Base-by-base conservation (phyloP, 1,139 yeast species). In the Debaryomycetaceae sp. region DNA sequence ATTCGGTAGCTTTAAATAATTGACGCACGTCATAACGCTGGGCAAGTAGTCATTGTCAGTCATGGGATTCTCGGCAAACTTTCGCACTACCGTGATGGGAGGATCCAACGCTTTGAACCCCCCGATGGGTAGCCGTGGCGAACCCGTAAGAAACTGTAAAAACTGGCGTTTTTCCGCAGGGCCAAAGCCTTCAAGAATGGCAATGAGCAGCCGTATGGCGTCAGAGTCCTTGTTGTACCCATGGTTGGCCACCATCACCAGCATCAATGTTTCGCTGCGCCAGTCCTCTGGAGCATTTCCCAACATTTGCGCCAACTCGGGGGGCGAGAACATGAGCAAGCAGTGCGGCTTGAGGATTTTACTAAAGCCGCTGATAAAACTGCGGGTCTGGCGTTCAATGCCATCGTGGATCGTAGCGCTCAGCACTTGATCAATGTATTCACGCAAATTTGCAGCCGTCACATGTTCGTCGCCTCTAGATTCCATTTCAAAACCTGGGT, bases 11-110 rank as follows among this genome's bases (percentile, higher is more conserved):
- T 90, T 90, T 39, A 90, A 65, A 47, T 90, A 90, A 50, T 90
- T 90, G 4, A 94, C 97, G 60, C 98, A 90, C 0, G 98, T 90
- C 98, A 90, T 90, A 3, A 90, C 98, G 55, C 95, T 85, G 2
- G 98, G 98, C 34, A 90, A 61, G 44, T 80, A 86, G 38, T 78
- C 87, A 51, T 90, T 95, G n/a, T 85, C 72, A 13, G 59, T 53
- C 28, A 70, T 49, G 1, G 72, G 74, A 32, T 66, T 75, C 35
- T 87, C 95, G 7, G 80, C 70, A 31, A 69, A 76, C 44, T 85
- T 85, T 39, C 86, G 60, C 2, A 90, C 98, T 26, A 90, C 90
- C 0, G 97, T 90, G 31, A 90, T 68, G 30, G 73, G 79, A 0
- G 98, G 98, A 28, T 71, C 66, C 33, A 90, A 60, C 2, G 83